phyloP scores from a whole-genome alignment of 495 filamentous ascomycete genomes.

The Ascobolus immersus region DNA sequence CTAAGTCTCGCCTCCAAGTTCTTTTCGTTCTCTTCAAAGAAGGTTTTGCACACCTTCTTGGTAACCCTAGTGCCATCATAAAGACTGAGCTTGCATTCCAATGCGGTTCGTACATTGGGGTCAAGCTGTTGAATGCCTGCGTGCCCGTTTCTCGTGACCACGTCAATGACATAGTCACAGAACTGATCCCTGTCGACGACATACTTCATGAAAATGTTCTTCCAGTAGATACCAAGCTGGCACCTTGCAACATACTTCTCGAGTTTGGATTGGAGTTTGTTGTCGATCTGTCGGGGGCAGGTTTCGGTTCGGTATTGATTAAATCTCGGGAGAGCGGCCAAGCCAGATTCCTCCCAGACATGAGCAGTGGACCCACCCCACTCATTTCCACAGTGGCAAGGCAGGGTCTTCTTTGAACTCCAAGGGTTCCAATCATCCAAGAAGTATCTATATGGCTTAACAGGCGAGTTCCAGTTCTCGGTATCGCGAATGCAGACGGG shows the following conservation, averaged over 20 bases:
- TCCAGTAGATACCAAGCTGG: not conserved
- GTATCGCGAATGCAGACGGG: constrained; percentile 9
- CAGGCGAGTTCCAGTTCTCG: too few relatives aligned
- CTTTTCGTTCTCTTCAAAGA: too few relatives aligned
- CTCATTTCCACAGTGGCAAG: constrained; percentile 6
- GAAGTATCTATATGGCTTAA: too few relatives aligned
- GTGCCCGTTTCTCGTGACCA: not conserved
- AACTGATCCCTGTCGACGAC: not conserved
- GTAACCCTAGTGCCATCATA: too few relatives aligned
- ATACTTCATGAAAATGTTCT: not conserved
- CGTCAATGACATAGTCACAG: constrained; percentile 1
- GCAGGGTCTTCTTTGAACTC: constrained; percentile 10
- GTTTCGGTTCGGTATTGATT: not conserved
- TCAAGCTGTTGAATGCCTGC: not conserved
- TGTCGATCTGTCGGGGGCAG: not conserved
- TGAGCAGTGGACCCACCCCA: constrained; percentile 7
- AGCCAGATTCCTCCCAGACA: constrained; percentile 7
- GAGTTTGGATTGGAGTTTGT: not conserved
- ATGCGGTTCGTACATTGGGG: not conserved
- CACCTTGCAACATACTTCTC: not conserved
- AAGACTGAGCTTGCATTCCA: not conserved
- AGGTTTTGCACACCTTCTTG: too few relatives aligned
- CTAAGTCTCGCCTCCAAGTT: too few relatives aligned
- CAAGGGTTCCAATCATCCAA: constrained; percentile 7
- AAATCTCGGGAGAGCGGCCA: constrained; percentile 4